A percentile compares a stretch with the other conserved stretches of the same genome.
These are phyloP conservation scores for Tricholoma sp. DNA, from an alignment of 768 basidiomycete species.

Conservation along the genomic window DNA sequence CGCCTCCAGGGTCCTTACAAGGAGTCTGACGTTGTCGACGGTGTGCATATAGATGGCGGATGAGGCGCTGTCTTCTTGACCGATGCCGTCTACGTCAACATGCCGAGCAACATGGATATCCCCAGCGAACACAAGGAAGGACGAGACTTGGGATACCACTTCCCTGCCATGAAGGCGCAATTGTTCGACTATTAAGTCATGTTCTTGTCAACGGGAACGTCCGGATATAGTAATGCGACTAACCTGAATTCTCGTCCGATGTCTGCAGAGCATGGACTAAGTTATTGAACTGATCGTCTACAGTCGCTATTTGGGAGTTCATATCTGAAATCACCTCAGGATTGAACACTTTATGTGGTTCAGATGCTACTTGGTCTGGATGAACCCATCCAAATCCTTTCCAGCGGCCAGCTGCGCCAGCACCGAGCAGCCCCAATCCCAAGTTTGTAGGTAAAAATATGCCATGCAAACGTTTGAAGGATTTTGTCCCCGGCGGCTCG, in stretches of 20 bases:
- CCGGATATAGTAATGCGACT: conserved; percentile 8
- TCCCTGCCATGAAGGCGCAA: conserved; percentile 41
- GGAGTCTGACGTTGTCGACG: conserved; percentile 61
- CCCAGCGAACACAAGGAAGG: conserved; percentile 53
- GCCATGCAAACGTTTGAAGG: conserved; percentile 54
- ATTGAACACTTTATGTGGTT: conserved; percentile 43
- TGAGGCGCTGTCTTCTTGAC: conserved; percentile 39
- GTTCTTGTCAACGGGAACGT: neutral
- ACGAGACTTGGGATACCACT: conserved; percentile 50
- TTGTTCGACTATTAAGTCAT: conserved; percentile 31
- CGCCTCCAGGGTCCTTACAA: conserved; percentile 67
- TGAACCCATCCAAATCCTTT: conserved; percentile 82
- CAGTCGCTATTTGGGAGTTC: conserved; percentile 36
- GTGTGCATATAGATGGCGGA: conserved; percentile 52
- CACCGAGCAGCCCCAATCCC: conserved; percentile 77
- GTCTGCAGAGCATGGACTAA: conserved; percentile 30
- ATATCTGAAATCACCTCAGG: conserved; percentile 52
- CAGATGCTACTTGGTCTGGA: conserved; percentile 42
- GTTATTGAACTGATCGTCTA: conserved; percentile 46
- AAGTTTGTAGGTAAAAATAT: conserved; percentile 57
- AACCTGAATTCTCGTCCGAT: conserved; percentile 34
- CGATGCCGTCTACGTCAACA: conserved; percentile 78
- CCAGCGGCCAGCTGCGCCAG: conserved; percentile 72
- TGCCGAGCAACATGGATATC: conserved; percentile 76
- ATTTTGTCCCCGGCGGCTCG: conserved; percentile 23